Conservation (phyloP, 805 yeast species). For the Ogataea pignaliae region DNA sequence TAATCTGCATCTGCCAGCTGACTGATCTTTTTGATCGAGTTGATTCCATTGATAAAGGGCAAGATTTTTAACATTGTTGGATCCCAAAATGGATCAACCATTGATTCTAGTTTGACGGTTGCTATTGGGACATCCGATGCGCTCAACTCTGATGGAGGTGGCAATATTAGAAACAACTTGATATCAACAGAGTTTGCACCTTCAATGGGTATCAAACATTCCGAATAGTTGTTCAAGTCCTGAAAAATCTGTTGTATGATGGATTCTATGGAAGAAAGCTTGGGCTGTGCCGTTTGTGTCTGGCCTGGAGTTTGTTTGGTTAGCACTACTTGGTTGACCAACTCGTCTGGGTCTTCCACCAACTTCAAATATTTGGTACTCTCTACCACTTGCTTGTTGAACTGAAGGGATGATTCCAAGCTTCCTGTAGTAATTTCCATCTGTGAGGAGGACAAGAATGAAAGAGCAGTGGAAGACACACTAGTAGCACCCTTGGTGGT, state of each 20-base stretch:
- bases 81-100: constrained; percentile 93
- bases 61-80: constrained; percentile 89
- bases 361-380: constrained; percentile 27
- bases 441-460: constrained; percentile 1
- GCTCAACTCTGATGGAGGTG: constrained; percentile 71
- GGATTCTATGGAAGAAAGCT: constrained; percentile 56
- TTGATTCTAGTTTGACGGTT: constrained; percentile 65
- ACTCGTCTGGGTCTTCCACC: constrained; percentile 26
- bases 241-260: constrained; percentile 87
- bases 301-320: constrained; percentile 23
- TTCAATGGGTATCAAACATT: constrained; percentile 91
- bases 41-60: constrained; percentile 85
- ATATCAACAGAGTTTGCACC: constrained; percentile 87
- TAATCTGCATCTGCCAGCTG: constrained; percentile 78
- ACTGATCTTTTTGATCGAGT: constrained; percentile 73
- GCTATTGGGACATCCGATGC: constrained; percentile 89
- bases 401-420: constrained; percentile 2
- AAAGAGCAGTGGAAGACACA: background rate
- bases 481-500: background rate
- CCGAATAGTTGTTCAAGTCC: constrained; percentile 92
- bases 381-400: constrained; percentile 10
- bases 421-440: constrained; percentile 2
- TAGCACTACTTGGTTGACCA: constrained; percentile 21
- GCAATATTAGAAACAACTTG: constrained; percentile 84
- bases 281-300: constrained; percentile 12